Evolutionary conservation across 345 rosid species (phyloP), one percentile per base, ranked within the genome.

Genomic region (Salix viminalis): DNA sequence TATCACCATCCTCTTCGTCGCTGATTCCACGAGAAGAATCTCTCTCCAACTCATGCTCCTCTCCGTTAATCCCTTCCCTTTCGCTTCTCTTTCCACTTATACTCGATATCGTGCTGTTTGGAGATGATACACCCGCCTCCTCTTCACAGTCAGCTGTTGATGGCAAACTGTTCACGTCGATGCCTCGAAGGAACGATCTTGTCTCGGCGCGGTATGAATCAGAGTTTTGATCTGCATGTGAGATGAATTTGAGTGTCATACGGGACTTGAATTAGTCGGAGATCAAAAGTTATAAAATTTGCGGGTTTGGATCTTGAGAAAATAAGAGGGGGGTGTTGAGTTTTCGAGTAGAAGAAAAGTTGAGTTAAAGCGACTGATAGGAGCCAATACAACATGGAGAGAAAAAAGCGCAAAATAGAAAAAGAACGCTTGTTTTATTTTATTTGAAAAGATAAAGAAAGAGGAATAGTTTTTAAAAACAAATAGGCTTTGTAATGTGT

Each of bases 1-100:
- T 89, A 32, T 94, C 98, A 8, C 97, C 97, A 21, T 91, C 97
- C 76, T 94, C 99, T 44, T 96, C 98, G 12, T 96, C 99, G 36
- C 96, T 92, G 74, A 87, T 83, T 3, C 96, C 98, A 15, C 93
- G 91, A 48, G 95, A 91, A 65, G 84, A 87, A 39, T 81, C 92
- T 71, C 95, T 88, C 70, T 90, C 95, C 48, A 81, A 79, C 28
- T 92, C 95, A 30, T 79, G 82, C 42, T 89, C 97, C 0, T 91
- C 92, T 52, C 89, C 92, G 74, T 85, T 87, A 67, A 67, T 67
- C 37, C 80, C 82, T 79, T 93, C 99, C 54, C 98, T 85, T 84
- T 91, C 99, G 76, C 93, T 90, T 73, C 98, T 88, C 78, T 94
- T 96, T 2, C 99, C 98, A 10, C 97, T 94, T 0, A 90, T 80